A percentile compares a stretch with the other conserved stretches of the same genome.
phyloP scores from a whole-genome alignment of 768 basidiomycete species.

The Lactifluus rugatus region DNA sequence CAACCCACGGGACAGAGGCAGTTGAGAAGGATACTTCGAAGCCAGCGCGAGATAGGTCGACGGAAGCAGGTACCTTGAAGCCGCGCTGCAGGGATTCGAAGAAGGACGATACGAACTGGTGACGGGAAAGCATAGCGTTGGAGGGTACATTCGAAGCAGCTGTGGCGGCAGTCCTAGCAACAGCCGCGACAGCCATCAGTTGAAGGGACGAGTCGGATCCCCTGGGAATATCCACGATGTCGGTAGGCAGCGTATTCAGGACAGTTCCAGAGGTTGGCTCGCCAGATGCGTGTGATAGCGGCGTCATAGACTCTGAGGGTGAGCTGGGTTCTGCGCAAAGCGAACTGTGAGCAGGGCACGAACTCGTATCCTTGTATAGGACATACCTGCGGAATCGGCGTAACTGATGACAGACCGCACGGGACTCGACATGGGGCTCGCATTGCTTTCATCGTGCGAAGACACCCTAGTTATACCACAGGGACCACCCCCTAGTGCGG shows the following conservation, averaged over 20 bases:
- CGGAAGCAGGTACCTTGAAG: slow-evolving; percentile 5
- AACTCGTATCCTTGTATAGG: not conserved
- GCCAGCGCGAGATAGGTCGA: slow-evolving; percentile 10
- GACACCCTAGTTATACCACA: not conserved
- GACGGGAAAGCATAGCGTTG: not conserved
- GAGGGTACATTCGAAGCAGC: not conserved
- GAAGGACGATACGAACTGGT: slow-evolving; percentile 10
- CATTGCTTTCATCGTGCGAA: not conserved
- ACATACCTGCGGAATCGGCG: not conserved
- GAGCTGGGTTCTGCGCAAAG: not conserved
- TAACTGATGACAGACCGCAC: slow-evolving; percentile 7
- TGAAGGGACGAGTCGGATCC: not conserved
- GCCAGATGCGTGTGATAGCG: not conserved
- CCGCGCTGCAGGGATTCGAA: slow-evolving; percentile 5
- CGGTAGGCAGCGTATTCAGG: not conserved
- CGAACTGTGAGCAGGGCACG: not conserved
- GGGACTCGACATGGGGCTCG: slow-evolving; percentile 4
- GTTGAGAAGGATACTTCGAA: slow-evolving; percentile 11
- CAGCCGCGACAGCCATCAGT: not conserved
- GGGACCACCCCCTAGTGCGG: not conserved
- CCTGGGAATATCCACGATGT: not conserved
- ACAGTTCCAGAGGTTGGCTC: not conserved
- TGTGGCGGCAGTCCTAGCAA: not conserved
- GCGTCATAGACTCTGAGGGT: slow-evolving; percentile 7
- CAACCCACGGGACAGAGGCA: not conserved